phyloP scores from a whole-genome alignment of 495 filamentous ascomycete species.

The Aspergillus baeticus region DNA sequence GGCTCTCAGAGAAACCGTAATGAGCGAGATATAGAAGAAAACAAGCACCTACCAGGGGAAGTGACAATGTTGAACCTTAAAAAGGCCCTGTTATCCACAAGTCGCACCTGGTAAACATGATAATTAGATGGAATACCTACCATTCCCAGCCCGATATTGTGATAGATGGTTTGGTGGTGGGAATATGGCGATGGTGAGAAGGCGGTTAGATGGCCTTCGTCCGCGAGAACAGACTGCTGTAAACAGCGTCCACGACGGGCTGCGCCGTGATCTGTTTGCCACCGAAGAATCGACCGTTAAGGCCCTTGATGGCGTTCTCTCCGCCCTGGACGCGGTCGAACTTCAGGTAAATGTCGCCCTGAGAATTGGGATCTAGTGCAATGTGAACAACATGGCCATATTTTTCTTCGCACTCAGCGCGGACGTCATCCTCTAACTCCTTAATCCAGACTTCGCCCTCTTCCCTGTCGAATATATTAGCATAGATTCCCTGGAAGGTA shows the following conservation, averaged over 20 bases:
- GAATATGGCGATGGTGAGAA: slow-evolving; percentile 15
- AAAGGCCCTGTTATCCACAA: slow-evolving; percentile 22
- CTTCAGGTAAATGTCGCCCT: slow-evolving; percentile 97
- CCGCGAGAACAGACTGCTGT: slow-evolving; percentile 93
- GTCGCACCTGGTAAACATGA: slow-evolving; percentile 24
- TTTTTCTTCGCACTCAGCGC: slow-evolving; percentile 88
- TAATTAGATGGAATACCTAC: slow-evolving; percentile 32
- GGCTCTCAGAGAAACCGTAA: slow-evolving; percentile 20
- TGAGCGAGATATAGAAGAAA: slow-evolving; percentile 24
- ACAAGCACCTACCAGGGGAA: slow-evolving; percentile 46
- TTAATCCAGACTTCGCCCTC: slow-evolving; percentile 87
- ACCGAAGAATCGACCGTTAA: slow-evolving; percentile 95
- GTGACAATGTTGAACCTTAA: slow-evolving; percentile 21
- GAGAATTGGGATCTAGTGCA: slow-evolving; percentile 85
- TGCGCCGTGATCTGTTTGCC: slow-evolving; percentile 86
- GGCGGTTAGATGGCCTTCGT: slow-evolving; percentile 62
- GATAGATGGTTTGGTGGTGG: background rate
- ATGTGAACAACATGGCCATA: slow-evolving; percentile 99
- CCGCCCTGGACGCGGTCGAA: slow-evolving; percentile 93
- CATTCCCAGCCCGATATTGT: background rate
- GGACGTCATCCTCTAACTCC: slow-evolving; percentile 91
- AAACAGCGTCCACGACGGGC: slow-evolving; percentile 96
- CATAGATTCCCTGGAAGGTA: background rate
- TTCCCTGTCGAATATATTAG: slow-evolving; percentile 65
- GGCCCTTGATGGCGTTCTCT: slow-evolving; percentile 94